Evolutionary conservation across 805 yeast species (phyloP), one percentile per base, ranked within the genome.

Genomic region (Candida peoriensis): DNA sequence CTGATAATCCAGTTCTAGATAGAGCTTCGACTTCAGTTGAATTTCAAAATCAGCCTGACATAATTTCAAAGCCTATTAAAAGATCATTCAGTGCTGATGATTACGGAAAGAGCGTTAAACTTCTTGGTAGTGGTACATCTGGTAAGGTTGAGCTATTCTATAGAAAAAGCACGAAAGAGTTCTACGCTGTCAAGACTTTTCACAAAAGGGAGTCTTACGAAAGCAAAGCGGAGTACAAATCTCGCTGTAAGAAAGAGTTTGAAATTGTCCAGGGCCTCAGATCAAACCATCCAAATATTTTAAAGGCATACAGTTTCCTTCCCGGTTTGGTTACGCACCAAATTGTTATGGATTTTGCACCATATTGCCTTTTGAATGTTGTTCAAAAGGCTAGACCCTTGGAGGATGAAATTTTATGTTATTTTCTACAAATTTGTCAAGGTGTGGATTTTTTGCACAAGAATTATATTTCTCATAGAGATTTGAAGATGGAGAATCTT

Each of bases 341-440:
- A 40, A 79, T 89, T 40, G 81, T 89, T 22, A 83, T 89, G 93
- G 96, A 89, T 54, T 90, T 80, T 54, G 81, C 88, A 33, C 90
- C 87, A 2, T 86, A 72, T 55, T 96, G 88, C 55, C 81, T 90
- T 46, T 83, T 90, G 58, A 85, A 88, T 30, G 67, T 89, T 28
- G 93, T 90, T 14, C 88, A 89, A 94, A 67, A 80, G 13, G 89
- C 85, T 2, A 61, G 76, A 36, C 79, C 87, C 79, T 56, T 68
- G 9, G 64, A 67, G 18, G 62, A 67, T 10, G 96, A 88, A 57
- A 64, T 80, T 3, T 64, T 66, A 27, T 88, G 97, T 52, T 87
- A 84, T 52, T 84, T 88, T 57, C 77, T 74, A 50, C 97, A 90
- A 55, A 71, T 89, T 39, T 63, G 81, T 32, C 61, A 68, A 35